Evolutionary conservation across 805 yeast genomes (phyloP), one percentile per base, ranked within the genome.

Genomic region (Ogataea angusta): DNA sequence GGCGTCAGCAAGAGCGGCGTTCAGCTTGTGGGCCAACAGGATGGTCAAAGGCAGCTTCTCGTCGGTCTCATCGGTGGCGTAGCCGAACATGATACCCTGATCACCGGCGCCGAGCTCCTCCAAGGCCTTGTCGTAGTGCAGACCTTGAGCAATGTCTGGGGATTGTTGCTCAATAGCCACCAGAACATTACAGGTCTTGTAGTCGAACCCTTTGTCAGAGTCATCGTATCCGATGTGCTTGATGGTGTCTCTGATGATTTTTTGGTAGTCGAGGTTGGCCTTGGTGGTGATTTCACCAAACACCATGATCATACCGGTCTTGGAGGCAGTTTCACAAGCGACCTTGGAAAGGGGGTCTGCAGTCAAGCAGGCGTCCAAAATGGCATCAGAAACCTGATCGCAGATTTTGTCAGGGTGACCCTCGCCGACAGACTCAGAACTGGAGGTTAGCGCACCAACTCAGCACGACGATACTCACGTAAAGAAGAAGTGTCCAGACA

Each of bases 51-150:
- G 99, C 60, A 93, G 76, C 68, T 85, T 82, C 77, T 93, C 98
- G 66, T 91, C 95, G 59, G 99, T 90, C 78, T 93, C 99, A 63
- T 93, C 96, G 50, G 98, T 83, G 59, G 99, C 99, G 71, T 93
- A 93, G 72, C 99, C 99, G 67, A 93, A 93, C 99, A 93, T 93
- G 69, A 93, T 93, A 84, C 99, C 99, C 75, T 93, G 99, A 76
- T 93, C 99, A 82, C 99, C 99, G 53, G 99, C 99, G 70, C 99
- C 99, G 63, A 93, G 81, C 46, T 93, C 95, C 78, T 93, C 99
- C 52, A 93, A 75, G 42, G 85, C 95, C 73, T 83, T 79, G 67
- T 93, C 97, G 73, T 85, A 85, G 73, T 93, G 98, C 64, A 93
- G 81, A 80, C 99, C 99, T 75, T 91, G 98, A 48, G 99, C 99